These are phyloP conservation scores for Triticum dicoccoides DNA, from an alignment of 176 grass and related monocot genomes.

Conservation along the genomic window DNA sequence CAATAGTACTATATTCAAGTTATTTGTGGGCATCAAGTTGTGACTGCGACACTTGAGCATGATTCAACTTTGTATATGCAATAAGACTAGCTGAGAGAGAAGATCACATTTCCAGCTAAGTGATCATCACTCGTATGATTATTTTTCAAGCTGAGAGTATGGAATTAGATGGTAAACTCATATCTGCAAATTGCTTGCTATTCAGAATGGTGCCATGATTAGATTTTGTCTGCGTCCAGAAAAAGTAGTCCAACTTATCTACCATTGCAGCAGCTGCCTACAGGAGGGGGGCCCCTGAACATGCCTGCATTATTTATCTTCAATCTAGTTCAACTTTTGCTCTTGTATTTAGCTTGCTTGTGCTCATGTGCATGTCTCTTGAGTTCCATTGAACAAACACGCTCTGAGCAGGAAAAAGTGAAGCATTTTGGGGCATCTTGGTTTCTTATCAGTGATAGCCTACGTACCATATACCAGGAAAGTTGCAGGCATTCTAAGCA, in stretches of 20 bases:
- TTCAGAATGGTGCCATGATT: not conserved
- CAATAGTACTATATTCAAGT: not conserved
- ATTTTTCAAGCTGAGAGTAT: not conserved
- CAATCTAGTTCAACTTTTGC: conserved; percentile 25
- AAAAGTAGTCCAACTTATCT: not conserved
- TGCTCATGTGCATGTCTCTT: conserved; percentile 23
- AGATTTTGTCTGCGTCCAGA: not conserved
- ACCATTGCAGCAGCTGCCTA: conserved; percentile 4
- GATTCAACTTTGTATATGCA: not conserved
- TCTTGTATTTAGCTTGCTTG: conserved; percentile 34
- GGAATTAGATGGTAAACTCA: not conserved
- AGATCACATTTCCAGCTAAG: not conserved
- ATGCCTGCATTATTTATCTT: not conserved
- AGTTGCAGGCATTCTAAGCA: not conserved
- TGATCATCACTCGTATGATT: no score
- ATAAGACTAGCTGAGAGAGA: not conserved
- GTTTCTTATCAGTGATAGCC: conserved; percentile 21
- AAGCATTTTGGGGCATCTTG: not conserved
- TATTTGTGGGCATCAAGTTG: not conserved
- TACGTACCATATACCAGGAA: conserved; percentile 19
- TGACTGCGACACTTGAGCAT: not conserved
- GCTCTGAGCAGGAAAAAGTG: conserved; percentile 13
- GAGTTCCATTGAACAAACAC: conserved; percentile 11
- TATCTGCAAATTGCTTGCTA: not conserved
- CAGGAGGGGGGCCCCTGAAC: not conserved